These are phyloP conservation scores for Trypanosoma avium DNA, from an alignment of 208 protist genomes.

Conservation along the genomic window DNA sequence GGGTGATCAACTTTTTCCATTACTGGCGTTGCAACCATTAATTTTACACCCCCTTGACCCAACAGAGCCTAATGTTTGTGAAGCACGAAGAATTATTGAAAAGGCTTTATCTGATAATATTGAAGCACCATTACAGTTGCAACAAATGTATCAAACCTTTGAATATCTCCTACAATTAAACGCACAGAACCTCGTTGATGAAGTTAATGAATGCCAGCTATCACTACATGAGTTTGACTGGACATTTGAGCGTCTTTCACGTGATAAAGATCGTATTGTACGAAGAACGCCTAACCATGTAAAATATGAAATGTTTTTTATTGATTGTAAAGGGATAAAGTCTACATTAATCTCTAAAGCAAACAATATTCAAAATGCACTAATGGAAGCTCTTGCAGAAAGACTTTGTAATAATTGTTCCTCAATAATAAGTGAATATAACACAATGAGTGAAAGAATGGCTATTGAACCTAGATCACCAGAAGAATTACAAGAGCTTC, in stretches of 20 bases:
- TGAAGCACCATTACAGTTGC: slow-evolving; percentile 82
- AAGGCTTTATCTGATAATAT: slow-evolving; percentile 65
- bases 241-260: slow-evolving; percentile 80
- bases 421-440: slow-evolving; percentile 66
- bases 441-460: slow-evolving; percentile 70
- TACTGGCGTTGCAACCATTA: slow-evolving; percentile 69
- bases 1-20: slow-evolving; percentile 91
- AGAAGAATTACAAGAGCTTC: slow-evolving; percentile 90
- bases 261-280: slow-evolving; percentile 76
- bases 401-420: slow-evolving; percentile 60
- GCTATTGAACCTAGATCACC: slow-evolving; percentile 80
- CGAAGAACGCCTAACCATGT: slow-evolving; percentile 86
- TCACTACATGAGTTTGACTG: slow-evolving; percentile 88
- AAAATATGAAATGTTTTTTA: slow-evolving; percentile 87
- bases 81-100: slow-evolving; percentile 48
- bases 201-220: slow-evolving; percentile 34
- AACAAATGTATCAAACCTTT: slow-evolving; percentile 90
- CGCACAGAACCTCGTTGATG: slow-evolving; percentile 50
- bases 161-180: slow-evolving; percentile 81
- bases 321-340: slow-evolving; percentile 91
- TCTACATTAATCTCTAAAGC: slow-evolving; percentile 51
- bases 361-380: slow-evolving; percentile 51
- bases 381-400: slow-evolving; percentile 71
- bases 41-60: slow-evolving; percentile 45
- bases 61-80: slow-evolving; percentile 62